These are phyloP conservation scores for Sporothrix sp. DNA, from an alignment of 2,329 filamentous ascomycete genomes.

Conservation along the genomic window DNA sequence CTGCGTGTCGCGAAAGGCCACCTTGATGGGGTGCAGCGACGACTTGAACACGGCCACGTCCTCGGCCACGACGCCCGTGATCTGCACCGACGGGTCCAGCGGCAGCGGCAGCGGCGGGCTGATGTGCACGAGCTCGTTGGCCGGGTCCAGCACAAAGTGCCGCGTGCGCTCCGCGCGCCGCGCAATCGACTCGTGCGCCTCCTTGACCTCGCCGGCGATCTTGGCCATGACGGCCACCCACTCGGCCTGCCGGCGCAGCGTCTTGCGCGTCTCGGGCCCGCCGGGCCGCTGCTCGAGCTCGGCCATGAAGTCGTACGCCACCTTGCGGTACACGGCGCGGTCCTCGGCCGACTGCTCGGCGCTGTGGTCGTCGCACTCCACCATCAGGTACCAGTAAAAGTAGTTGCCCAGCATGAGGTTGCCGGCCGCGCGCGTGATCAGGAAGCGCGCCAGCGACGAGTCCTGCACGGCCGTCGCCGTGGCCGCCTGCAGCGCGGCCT, in stretches of 20 bases:
- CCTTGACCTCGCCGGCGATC: conserved; percentile 80
- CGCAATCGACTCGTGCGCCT: conserved; percentile 64
- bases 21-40: conserved; percentile 79
- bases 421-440: conserved; percentile 76
- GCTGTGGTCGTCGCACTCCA: conserved; percentile 83
- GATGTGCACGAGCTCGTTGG: conserved; percentile 76
- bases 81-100: conserved; percentile 70
- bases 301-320: conserved; percentile 93
- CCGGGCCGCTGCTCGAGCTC: conserved; percentile 64
- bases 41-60: conserved; percentile 94
- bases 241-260: conserved; percentile 77
- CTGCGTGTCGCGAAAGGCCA: conserved; percentile 74
- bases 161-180: conserved; percentile 80
- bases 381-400: conserved; percentile 97
- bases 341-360: conserved; percentile 62
- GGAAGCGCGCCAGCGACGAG: conserved; percentile 79
- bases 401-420: conserved; percentile 92
- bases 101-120: conserved; percentile 82
- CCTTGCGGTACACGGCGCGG: conserved; percentile 79
- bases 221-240: conserved; percentile 78
- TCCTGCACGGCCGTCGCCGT: conserved; percentile 56
- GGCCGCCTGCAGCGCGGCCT: not conserved
- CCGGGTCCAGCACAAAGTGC: conserved; percentile 73
- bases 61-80: conserved; percentile 65
- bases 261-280: conserved; percentile 64